These are phyloP conservation scores for Gynochthodes officinalis DNA, from an alignment of 257 asterid genomes.

Conservation along the genomic window DNA sequence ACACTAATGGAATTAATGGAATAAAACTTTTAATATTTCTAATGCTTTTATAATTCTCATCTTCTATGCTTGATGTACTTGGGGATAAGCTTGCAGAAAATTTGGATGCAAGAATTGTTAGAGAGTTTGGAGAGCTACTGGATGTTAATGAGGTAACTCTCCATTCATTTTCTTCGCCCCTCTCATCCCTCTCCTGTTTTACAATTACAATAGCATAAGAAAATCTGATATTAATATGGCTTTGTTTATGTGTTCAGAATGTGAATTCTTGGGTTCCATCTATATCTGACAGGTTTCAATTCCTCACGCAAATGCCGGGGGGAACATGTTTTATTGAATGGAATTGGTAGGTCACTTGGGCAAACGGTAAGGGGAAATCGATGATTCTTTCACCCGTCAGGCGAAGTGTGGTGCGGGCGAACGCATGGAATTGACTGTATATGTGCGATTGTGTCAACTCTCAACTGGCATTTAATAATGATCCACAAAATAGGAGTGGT, in stretches of 20 bases:
- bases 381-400: no score
- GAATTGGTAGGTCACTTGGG: no score
- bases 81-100: slow-evolving; percentile 65
- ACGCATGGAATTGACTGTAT: no score
- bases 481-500: no score
- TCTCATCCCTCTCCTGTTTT: not conserved
- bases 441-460: no score
- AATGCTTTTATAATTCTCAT: slow-evolving; percentile 6
- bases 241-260: slow-evolving; percentile 29
- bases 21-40: not conserved
- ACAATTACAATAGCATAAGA: not conserved
- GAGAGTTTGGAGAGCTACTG: slow-evolving; percentile 76
- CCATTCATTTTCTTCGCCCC: not conserved
- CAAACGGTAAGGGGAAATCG: no score
- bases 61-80: slow-evolving; percentile 22
- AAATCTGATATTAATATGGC: not conserved
- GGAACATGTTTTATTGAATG: no score
- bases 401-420: no score
- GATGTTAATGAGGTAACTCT: slow-evolving; percentile 60
- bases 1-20: not conserved
- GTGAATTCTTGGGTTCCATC: slow-evolving; percentile 35
- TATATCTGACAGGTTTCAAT: slow-evolving; percentile 78
- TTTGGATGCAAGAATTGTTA: slow-evolving; percentile 49
- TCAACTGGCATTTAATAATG: no score
- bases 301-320: no score